Conservation (phyloP, 1,284 basidiomycete genomes). For the Taiwanofungus camphoratus region DNA sequence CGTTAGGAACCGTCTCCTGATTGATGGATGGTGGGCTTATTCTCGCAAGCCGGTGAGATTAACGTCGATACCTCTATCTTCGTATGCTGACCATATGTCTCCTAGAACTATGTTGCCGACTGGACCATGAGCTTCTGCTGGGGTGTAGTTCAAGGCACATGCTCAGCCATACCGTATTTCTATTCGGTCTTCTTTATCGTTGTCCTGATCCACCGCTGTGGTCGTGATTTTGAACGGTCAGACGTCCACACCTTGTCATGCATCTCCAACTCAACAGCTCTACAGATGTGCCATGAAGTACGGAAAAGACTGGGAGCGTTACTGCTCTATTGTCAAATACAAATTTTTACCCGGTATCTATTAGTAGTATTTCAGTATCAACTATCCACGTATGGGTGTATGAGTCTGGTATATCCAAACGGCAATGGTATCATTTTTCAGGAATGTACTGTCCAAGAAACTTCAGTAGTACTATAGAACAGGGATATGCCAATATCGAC, state of each 20-base stretch:
- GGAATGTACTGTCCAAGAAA: no score
- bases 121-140: conserved; percentile 88
- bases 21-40: conserved; percentile 87
- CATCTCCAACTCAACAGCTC: no score
- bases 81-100: background rate
- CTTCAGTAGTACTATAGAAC: background rate
- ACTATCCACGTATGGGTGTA: background rate
- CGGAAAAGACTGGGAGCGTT: conserved; percentile 91
- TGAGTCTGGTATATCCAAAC: background rate
- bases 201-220: conserved; percentile 83
- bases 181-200: conserved; percentile 92
- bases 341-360: conserved; percentile 84
- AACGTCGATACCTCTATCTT: background rate
- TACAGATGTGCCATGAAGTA: conserved; percentile 85
- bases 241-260: no score
- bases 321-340: conserved; percentile 82
- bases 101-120: conserved; percentile 80
- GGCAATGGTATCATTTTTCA: background rate
- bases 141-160: conserved; percentile 82
- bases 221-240: conserved; percentile 87
- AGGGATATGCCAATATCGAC: no score
- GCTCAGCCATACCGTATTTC: conserved; percentile 90
- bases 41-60: conserved; percentile 78
- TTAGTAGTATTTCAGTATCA: conserved; percentile 18
- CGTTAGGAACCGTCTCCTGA: conserved; percentile 73